Evolutionary conservation across 345 rosid genomes (phyloP).

Genomic region (Raphanus raphanistrum): DNA sequence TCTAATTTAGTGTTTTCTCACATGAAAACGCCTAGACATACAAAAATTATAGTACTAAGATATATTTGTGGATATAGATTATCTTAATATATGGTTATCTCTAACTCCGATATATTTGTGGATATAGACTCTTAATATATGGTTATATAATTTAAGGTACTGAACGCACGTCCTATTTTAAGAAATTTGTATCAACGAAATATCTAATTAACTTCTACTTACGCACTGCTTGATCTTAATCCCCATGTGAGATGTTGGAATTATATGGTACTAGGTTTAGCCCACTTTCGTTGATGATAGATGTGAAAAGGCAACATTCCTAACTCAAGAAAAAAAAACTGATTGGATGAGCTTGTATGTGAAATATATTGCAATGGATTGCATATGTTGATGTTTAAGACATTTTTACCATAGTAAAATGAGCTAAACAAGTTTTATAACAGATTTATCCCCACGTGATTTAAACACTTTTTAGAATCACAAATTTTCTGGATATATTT

Average conservation of each 20-base stretch:
- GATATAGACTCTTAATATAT: too few species aligned
- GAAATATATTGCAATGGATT: not conserved
- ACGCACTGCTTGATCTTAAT: too few species aligned
- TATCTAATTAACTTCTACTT: too few species aligned
- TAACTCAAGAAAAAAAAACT: not conserved
- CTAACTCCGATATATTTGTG: not conserved
- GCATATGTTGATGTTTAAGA: not conserved
- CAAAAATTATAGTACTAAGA: not conserved
- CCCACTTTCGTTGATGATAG: not conserved
- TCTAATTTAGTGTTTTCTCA: conserved; percentile 12
- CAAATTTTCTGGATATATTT: not conserved
- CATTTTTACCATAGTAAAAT: not conserved
- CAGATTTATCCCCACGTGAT: not conserved
- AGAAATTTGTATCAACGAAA: too few species aligned
- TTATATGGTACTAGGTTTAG: not conserved
- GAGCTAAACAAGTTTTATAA: not conserved
- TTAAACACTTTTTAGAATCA: not conserved
- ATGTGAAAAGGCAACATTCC: not conserved
- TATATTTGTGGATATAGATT: conserved; percentile 21
- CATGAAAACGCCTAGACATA: conserved; percentile 6
- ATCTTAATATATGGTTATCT: conserved; percentile 1
- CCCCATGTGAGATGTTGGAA: too few species aligned
- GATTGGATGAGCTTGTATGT: not conserved
- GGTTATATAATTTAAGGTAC: too few species aligned
- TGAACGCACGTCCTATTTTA: too few species aligned